Evolutionary conservation across 441 rosid genomes (phyloP).

Genomic region (Euphorbia celastroides): DNA sequence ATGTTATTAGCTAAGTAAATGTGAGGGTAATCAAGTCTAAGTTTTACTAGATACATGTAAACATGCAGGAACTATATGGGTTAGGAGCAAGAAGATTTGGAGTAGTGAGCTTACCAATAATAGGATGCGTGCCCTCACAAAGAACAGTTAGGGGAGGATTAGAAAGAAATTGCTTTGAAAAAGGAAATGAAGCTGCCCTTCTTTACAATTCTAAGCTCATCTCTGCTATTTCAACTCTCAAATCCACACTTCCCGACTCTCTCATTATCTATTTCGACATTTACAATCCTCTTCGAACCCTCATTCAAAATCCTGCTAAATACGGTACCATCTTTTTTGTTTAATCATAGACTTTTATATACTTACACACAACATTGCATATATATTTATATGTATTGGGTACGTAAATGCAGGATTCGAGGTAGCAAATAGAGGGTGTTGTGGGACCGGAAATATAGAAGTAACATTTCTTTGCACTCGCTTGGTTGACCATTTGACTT

Average conservation of each 20-base stretch:
- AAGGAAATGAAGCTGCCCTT: slow-evolving; percentile 34
- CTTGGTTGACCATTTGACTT: slow-evolving; percentile 23
- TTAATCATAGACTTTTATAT: too few relatives aligned
- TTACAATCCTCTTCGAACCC: slow-evolving; percentile 26
- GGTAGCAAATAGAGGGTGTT: slow-evolving; percentile 49
- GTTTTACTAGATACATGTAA: too few relatives aligned
- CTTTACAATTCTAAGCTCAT: slow-evolving; percentile 47
- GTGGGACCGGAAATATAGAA: slow-evolving; percentile 39
- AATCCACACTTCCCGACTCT: slow-evolving; percentile 17
- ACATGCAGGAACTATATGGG: slow-evolving; percentile 51
- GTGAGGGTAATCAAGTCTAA: too few relatives aligned
- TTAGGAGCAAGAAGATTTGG: slow-evolving; percentile 57
- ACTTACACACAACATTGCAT: too few relatives aligned
- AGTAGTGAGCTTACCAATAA: slow-evolving; percentile 41
- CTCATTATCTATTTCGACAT: slow-evolving; percentile 25
- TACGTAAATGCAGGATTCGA: slow-evolving; percentile 61
- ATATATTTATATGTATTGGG: too few relatives aligned
- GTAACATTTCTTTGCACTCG: slow-evolving; percentile 33
- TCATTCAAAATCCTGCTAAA: slow-evolving; percentile 34
- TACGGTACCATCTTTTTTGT: slow-evolving; percentile 29
- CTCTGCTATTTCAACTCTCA: slow-evolving; percentile 29
- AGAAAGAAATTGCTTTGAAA: slow-evolving; percentile 31
- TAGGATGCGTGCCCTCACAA: slow-evolving; percentile 65
- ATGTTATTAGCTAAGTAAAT: too few relatives aligned
- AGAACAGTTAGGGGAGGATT: slow-evolving; percentile 50